These are phyloP conservation scores for Teunomyces funiuensis DNA, from an alignment of 805 yeast species.

Conservation along the genomic window DNA sequence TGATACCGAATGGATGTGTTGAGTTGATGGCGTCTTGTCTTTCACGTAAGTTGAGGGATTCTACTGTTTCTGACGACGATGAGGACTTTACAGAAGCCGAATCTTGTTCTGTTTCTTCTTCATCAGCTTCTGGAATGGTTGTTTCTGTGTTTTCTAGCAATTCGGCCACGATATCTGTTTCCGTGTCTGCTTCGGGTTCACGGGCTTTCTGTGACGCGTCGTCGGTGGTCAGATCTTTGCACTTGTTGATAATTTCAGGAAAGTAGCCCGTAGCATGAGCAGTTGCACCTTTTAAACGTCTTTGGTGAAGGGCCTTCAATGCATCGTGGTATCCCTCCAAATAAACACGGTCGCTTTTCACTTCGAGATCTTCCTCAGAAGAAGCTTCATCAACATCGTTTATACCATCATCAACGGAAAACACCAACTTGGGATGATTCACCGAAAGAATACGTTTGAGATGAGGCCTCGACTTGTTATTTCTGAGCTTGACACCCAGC, in stretches of 20 bases:
- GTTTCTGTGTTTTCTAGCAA: neutral
- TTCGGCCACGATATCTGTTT: neutral
- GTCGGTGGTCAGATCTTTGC: neutral
- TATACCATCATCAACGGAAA: slow-evolving; percentile 81
- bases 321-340: slow-evolving; percentile 77
- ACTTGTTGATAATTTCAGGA: slow-evolving; percentile 10
- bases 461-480: slow-evolving; percentile 30
- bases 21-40: slow-evolving; percentile 95
- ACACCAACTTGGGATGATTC: slow-evolving; percentile 40
- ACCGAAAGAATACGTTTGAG: slow-evolving; percentile 26
- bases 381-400: slow-evolving; percentile 54
- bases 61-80: slow-evolving; percentile 52
- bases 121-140: slow-evolving; percentile 13
- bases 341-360: slow-evolving; percentile 39
- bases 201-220: slow-evolving; percentile 1
- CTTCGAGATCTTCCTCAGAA: slow-evolving; percentile 36
- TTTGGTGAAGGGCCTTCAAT: slow-evolving; percentile 39
- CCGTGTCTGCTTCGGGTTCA: slow-evolving; percentile 4
- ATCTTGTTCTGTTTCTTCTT: slow-evolving; percentile 21
- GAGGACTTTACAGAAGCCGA: slow-evolving; percentile 25
- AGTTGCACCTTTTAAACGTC: slow-evolving; percentile 11
- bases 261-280: slow-evolving; percentile 4
- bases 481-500: slow-evolving; percentile 12
- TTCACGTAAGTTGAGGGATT: slow-evolving; percentile 84
- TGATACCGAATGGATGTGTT: slow-evolving; percentile 97